phyloP scores from a whole-genome alignment of 441 rosid species.

The Pelargonium fulgidum region DNA sequence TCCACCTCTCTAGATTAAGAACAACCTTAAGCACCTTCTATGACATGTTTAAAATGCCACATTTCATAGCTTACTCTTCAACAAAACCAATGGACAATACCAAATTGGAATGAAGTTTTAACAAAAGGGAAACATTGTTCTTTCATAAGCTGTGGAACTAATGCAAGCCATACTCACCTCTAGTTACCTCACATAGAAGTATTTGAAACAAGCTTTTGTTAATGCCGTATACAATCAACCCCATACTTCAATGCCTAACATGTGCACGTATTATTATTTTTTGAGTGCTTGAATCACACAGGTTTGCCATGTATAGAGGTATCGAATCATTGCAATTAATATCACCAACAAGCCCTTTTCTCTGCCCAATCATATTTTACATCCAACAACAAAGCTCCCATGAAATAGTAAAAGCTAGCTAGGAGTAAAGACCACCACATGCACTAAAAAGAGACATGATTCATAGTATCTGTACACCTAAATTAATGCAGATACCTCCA shows the following conservation, averaged over 20 bases:
- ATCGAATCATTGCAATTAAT: not conserved
- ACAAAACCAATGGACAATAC: not conserved
- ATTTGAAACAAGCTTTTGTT: not conserved
- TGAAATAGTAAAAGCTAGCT: not conserved
- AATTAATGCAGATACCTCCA: not conserved
- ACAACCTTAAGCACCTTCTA: not conserved
- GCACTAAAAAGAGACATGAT: not conserved
- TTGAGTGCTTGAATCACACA: no score
- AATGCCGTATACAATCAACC: not conserved
- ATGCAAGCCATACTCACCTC: not conserved
- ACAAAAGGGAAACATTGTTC: not conserved
- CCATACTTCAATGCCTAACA: not conserved
- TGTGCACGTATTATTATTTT: not conserved
- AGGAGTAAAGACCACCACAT: not conserved
- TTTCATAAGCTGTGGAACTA: not conserved
- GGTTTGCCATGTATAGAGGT: not conserved
- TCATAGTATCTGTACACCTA: not conserved
- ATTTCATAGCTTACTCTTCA: not conserved
- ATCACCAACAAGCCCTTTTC: not conserved
- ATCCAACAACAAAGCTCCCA: slow-evolving; percentile 1
- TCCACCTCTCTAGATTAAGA: not conserved
- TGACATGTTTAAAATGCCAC: not conserved
- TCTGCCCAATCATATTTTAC: not conserved
- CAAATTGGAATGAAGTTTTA: not conserved
- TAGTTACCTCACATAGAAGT: not conserved